Percentiles rank a stretch among this genome's conserved stretches.
phyloP scores from a whole-genome alignment of 495 filamentous ascomycete species.

The Neurospora hispaniola region DNA sequence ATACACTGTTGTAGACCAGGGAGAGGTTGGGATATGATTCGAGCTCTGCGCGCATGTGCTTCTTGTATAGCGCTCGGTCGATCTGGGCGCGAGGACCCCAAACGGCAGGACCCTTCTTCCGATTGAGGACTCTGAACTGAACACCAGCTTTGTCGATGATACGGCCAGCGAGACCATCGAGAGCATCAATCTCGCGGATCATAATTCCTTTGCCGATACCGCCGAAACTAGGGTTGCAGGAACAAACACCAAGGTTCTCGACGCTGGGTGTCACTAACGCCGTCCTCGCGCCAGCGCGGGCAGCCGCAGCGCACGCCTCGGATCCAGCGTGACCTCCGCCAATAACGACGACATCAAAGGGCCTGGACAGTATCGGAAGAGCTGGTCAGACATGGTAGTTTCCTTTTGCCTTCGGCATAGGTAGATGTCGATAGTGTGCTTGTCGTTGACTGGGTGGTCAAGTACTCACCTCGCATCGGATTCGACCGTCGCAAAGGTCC shows the following conservation, averaged over 20 bases:
- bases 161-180: conserved; percentile 82
- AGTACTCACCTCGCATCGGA: conserved; percentile 24
- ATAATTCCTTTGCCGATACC: conserved; percentile 99
- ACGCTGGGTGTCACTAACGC: conserved; percentile 79
- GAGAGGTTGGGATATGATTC: conserved; percentile 61
- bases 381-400: neutral
- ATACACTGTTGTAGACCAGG: conserved; percentile 77
- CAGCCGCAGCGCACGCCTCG: conserved; percentile 89
- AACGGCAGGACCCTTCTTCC: conserved; percentile 85
- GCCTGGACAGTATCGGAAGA: conserved; percentile 31
- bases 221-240: conserved; percentile 95
- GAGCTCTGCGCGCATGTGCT: conserved; percentile 85
- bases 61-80: conserved; percentile 81
- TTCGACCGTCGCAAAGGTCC: conserved; percentile 29
- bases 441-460: neutral
- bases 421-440: neutral
- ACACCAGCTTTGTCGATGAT: conserved; percentile 91
- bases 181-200: conserved; percentile 86
- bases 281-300: conserved; percentile 79
- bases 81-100: conserved; percentile 97
- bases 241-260: conserved; percentile 88
- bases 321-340: conserved; percentile 93
- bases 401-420: neutral
- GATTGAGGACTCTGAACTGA: conserved; percentile 82
- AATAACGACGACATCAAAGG: conserved; percentile 89